These are phyloP conservation scores for Kwoniella europaea DNA, from an alignment of 768 basidiomycete species.

Conservation along the genomic window DNA sequence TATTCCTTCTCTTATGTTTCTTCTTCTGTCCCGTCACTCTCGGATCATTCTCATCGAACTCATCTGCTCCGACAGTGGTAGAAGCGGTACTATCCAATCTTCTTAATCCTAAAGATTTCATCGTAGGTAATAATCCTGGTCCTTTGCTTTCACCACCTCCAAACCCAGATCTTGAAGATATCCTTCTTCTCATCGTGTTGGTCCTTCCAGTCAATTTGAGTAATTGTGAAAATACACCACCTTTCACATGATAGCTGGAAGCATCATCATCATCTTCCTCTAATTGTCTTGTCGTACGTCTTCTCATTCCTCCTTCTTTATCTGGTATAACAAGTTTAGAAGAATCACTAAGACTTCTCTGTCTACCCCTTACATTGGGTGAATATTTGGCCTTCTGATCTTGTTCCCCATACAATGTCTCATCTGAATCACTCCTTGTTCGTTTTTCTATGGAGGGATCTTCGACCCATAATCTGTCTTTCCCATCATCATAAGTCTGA, in stretches of 20 bases:
- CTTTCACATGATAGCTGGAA: conserved; percentile 33
- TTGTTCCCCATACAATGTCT: conserved; percentile 22
- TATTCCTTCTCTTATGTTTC: conserved; percentile 47
- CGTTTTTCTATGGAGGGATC: not conserved
- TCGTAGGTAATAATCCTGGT: conserved; percentile 35
- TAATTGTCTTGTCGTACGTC: conserved; percentile 40
- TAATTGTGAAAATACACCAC: conserved; percentile 46
- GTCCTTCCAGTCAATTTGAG: conserved; percentile 41
- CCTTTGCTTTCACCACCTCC: conserved; percentile 9
- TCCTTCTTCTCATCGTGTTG: conserved; percentile 30
- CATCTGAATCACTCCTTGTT: conserved; percentile 15
- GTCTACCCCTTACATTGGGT: conserved; percentile 1
- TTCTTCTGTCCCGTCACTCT: conserved; percentile 67
- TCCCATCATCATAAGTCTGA: not conserved
- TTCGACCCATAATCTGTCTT: conserved; percentile 18
- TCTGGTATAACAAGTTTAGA: conserved; percentile 9
- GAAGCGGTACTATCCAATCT: conserved; percentile 21
- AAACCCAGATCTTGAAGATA: conserved; percentile 19
- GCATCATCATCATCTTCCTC: conserved; percentile 38
- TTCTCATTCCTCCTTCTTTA: conserved; percentile 27
- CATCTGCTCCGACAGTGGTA: conserved; percentile 31
- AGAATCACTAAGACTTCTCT: conserved; percentile 25
- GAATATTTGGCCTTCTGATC: conserved; percentile 14
- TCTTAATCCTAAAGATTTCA: conserved; percentile 38
- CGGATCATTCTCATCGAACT: conserved; percentile 74